A percentile compares a stretch with the other conserved stretches of the same genome.
phyloP scores from a whole-genome alignment of 2,329 filamentous ascomycete species.

The Ascochyta pisi region DNA sequence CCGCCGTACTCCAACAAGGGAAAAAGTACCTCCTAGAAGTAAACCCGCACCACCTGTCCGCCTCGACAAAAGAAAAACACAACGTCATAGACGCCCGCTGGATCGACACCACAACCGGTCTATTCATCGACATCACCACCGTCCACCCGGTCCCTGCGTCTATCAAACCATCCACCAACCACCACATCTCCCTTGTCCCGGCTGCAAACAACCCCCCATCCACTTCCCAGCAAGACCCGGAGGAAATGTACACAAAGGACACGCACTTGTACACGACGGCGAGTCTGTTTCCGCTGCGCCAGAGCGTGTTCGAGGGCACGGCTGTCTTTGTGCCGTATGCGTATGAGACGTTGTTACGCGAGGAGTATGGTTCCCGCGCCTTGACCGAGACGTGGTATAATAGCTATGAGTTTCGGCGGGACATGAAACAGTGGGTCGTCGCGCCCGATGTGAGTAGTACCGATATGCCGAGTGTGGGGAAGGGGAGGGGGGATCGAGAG shows the following conservation, averaged over 20 bases:
- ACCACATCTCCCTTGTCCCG: conserved; percentile 5
- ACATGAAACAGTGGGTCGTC: conserved; percentile 35
- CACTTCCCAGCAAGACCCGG: background rate
- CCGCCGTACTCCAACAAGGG: conserved; percentile 21
- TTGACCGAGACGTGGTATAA: conserved; percentile 57
- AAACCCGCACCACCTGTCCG: conserved; percentile 62
- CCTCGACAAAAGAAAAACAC: conserved; percentile 52
- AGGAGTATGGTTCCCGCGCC: conserved; percentile 62
- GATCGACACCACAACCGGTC: conserved; percentile 65
- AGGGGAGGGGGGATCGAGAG: too few relatives aligned
- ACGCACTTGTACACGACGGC: conserved; percentile 60
- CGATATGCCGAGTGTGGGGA: too few relatives aligned
- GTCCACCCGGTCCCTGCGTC: conserved; percentile 55
- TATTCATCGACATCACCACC: conserved; percentile 69
- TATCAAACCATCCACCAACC: too few relatives aligned
- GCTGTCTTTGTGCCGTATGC: conserved; percentile 63
- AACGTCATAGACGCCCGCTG: conserved; percentile 68
- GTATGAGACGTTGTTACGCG: conserved; percentile 60
- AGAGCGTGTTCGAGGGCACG: conserved; percentile 61
- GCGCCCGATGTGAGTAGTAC: background rate
- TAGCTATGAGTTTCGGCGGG: conserved; percentile 50
- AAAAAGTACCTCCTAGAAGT: conserved; percentile 63
- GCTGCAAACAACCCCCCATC: background rate
- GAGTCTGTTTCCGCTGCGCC: conserved; percentile 64
- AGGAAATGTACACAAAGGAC: conserved; percentile 59